These are phyloP conservation scores for Cercophora newfieldiana DNA, from an alignment of 495 filamentous ascomycete genomes.

Conservation along the genomic window DNA sequence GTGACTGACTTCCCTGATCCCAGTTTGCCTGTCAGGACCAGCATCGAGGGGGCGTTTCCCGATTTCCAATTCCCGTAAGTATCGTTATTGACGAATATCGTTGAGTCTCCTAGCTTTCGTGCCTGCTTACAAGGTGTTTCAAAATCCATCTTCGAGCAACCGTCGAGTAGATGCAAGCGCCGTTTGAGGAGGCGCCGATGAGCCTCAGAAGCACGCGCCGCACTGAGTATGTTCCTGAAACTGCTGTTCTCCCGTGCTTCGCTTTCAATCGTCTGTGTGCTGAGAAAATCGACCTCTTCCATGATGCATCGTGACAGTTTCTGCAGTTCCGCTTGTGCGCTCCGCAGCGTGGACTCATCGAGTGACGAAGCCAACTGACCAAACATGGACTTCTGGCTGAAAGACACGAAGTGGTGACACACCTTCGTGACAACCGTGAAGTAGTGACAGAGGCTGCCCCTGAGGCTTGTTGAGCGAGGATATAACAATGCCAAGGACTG, in stretches of 20 bases:
- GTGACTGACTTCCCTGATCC: neutral
- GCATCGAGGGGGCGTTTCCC: neutral
- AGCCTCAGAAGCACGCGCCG: neutral
- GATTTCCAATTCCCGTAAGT: neutral
- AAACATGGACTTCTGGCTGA: neutral
- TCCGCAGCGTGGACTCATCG: neutral
- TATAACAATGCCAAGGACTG: constrained; percentile 1
- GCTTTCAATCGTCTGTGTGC: neutral
- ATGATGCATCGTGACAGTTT: neutral
- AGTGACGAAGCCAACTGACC: neutral
- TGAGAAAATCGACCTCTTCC: neutral
- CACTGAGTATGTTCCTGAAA: neutral
- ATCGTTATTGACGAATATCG: no score
- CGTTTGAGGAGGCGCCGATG: no score
- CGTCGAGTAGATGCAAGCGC: no score
- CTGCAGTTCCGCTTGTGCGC: neutral
- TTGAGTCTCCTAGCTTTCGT: no score
- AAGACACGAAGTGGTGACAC: neutral
- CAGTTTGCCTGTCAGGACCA: neutral
- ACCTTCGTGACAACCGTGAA: neutral
- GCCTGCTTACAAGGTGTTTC: no score
- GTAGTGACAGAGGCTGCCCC: neutral
- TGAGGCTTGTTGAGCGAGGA: neutral
- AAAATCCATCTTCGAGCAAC: no score
- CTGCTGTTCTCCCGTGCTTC: neutral